Conservation (phyloP, 345 rosid species). For the Orychophragmus violaceus region DNA sequence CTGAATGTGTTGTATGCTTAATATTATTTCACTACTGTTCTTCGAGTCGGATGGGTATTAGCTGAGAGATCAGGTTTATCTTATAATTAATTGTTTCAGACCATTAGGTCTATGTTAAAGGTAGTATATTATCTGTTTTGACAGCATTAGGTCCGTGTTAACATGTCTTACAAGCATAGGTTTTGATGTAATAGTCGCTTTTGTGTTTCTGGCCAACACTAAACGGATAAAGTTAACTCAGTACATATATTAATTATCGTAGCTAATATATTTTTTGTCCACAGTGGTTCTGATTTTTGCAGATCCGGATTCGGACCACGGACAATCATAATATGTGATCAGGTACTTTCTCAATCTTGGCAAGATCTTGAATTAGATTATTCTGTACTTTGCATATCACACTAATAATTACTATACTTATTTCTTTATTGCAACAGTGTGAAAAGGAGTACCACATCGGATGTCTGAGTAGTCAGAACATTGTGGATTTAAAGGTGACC, state of each 20-base stretch:
- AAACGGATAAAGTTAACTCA: neutral
- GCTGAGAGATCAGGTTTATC: slow-evolving; percentile 4
- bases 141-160: neutral
- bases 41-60: neutral
- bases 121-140: neutral
- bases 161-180: neutral
- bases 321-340: slow-evolving; percentile 90
- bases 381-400: slow-evolving; percentile 5
- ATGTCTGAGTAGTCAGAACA: slow-evolving; percentile 75
- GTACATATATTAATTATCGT: slow-evolving; percentile 4
- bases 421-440: slow-evolving; percentile 45
- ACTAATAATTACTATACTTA: neutral
- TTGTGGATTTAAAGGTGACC: slow-evolving; percentile 77
- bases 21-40: neutral
- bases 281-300: slow-evolving; percentile 81
- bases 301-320: slow-evolving; percentile 94
- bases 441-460: slow-evolving; percentile 89
- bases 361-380: neutral
- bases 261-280: slow-evolving; percentile 3
- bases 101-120: neutral
- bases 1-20: neutral
- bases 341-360: slow-evolving; percentile 44
- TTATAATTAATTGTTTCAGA: neutral
- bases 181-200: neutral
- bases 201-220: slow-evolving; percentile 7